Base-by-base conservation (phyloP, 768 basidiomycete genomes). In the Chiua virens region DNA sequence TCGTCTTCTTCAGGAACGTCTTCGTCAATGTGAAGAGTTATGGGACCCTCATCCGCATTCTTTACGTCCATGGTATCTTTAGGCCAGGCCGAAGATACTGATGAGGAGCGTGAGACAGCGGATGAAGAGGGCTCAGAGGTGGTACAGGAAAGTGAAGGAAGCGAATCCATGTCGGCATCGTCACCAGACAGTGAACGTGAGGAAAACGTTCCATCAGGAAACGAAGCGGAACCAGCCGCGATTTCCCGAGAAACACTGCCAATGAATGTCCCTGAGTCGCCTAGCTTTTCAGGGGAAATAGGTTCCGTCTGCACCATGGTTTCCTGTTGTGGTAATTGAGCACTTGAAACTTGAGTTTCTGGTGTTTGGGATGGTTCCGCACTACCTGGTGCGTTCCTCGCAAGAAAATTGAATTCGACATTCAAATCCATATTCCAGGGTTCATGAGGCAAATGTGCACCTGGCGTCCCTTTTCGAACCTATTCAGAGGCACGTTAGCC, bases 51-150 rank as follows among this genome's bases (percentile, higher is more conserved):
- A 50, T 45, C 28, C 30, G 62, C 25, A 41, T 44, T 49, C 58
- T 57, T 53, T 65, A 61, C 47, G 60, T 56, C 40, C 49, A 53
- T 25, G 36, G 49, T n/a, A 44, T 15, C 40, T 13, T 58, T 59
- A 17, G 49, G 58, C 30, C 55, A 67, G 34, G 64, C 50, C 13
- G 73, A 77, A 0, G 73, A 73, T 20, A 66, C 55, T 6, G 79
- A 79, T 6, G 73, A 60, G 11, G 79, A 73, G 28, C 73, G 73
- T 55, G 79, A 77, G 53, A 75, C 67, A 5, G 73, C 65, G 59
- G 65, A 63, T 10, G 63, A 70, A 52, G 62, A 69, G 53, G 61
- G 66, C 46, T 64, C 71, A 35, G 64, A 68, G 48, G 62, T 50
- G 36, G 66, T 63, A 39, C 55, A 64, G 37, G 73, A 71, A 49